Evolutionary conservation across 148 eudicot species (phyloP).

Genomic region (Simmondsia chinensis): DNA sequence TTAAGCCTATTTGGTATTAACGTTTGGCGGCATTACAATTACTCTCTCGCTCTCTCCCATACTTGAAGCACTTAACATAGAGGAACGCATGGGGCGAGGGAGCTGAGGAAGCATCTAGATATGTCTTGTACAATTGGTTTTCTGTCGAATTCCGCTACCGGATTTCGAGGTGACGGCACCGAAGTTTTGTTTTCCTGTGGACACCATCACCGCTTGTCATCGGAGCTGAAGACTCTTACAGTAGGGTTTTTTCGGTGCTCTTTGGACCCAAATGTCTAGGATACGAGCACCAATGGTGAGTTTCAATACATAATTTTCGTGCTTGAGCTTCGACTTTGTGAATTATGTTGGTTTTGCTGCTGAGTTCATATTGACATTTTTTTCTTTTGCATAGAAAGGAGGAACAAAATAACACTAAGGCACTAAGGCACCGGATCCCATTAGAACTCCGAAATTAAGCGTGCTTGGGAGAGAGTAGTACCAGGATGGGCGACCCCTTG

Average conservation of each 20-base stretch:
- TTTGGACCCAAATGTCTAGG: slow-evolving; percentile 71
- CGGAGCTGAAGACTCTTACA: slow-evolving; percentile 18
- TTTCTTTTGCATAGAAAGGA: no score
- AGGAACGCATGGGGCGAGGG: no score
- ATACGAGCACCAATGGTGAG: slow-evolving; percentile 80
- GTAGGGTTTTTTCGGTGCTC: slow-evolving; percentile 39
- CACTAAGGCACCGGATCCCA: no score
- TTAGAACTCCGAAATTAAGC: no score
- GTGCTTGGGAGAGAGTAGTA: no score
- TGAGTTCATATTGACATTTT: not conserved
- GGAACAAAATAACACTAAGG: no score
- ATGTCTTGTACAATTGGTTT: slow-evolving; percentile 38
- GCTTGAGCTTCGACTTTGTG: not conserved
- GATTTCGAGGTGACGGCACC: slow-evolving; percentile 5
- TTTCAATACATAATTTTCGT: no score
- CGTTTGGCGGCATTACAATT: no score
- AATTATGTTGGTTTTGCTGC: not conserved
- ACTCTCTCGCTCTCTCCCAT: not conserved
- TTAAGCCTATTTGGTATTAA: no score
- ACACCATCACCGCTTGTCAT: slow-evolving; percentile 13
- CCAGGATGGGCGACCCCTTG: no score
- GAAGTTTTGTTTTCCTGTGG: slow-evolving; percentile 6
- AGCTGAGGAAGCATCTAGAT: no score
- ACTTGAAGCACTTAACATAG: no score
- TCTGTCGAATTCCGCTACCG: slow-evolving; percentile 31